A percentile compares a stretch with the other conserved stretches of the same genome.
These are phyloP conservation scores for Boechera divaricarpa DNA, from an alignment of 345 rosid genomes.

Conservation along the genomic window DNA sequence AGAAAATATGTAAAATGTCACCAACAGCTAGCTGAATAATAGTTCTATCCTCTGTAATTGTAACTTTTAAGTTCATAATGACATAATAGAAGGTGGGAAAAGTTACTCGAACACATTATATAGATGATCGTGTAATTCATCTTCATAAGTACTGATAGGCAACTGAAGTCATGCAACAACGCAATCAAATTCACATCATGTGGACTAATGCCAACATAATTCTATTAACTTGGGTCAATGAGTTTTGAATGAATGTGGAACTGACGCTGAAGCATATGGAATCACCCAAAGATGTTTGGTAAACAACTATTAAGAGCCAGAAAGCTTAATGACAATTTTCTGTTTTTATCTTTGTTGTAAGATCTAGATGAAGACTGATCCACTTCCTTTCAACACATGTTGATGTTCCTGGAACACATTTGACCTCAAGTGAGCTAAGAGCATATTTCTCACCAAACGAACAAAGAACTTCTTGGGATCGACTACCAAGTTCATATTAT, in stretches of 20 bases:
- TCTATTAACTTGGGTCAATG: neutral
- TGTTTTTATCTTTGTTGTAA: constrained; percentile 5
- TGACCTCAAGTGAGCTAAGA: neutral
- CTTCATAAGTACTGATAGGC: constrained; percentile 17
- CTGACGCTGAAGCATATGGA: constrained; percentile 14
- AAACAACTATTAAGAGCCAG: constrained; percentile 1
- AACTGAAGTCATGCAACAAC: constrained; percentile 17
- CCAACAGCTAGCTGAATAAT: constrained; percentile 28
- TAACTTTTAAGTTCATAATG: constrained; percentile 8
- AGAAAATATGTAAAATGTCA: constrained; percentile 13
- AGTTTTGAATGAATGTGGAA: neutral
- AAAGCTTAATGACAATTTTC: constrained; percentile 1
- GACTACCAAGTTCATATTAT: constrained; percentile 13
- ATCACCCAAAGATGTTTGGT: constrained; percentile 15
- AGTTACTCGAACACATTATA: constrained; percentile 5
- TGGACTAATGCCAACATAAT: constrained; percentile 13
- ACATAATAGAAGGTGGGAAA: constrained; percentile 12
- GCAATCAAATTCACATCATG: constrained; percentile 14
- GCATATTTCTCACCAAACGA: constrained; percentile 6
- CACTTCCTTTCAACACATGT: constrained; percentile 10
- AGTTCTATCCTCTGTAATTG: neutral
- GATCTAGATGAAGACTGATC: neutral
- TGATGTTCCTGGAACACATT: constrained; percentile 15
- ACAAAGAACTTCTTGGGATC: constrained; percentile 17
- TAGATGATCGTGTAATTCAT: constrained; percentile 14